Conservation (phyloP, 2,329 filamentous ascomycete species). For the Monosporascus sp. region DNA sequence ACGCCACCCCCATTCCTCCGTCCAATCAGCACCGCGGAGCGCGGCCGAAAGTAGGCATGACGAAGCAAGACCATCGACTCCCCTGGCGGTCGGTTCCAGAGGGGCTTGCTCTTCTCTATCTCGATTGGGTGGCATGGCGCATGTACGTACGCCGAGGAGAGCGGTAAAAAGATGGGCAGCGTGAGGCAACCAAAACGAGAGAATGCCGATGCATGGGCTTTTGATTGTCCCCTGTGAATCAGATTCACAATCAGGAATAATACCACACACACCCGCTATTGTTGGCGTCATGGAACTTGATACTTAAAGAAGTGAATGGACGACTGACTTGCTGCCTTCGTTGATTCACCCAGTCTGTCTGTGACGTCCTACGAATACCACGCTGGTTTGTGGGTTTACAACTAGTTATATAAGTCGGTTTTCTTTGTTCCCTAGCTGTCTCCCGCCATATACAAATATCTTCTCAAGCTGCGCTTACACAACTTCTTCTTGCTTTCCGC, state of each 20-base stretch:
- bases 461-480: not conserved
- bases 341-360: not conserved
- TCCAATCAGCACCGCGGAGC: not conserved
- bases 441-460: not conserved
- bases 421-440: not conserved
- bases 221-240: no score
- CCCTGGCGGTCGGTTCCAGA: not conserved
- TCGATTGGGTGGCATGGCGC: not conserved
- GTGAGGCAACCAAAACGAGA: not conserved
- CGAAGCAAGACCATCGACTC: not conserved
- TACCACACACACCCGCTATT: not conserved
- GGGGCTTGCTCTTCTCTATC: not conserved
- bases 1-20: not conserved
- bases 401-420: not conserved
- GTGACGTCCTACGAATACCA: not conserved
- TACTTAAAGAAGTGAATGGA: not conserved
- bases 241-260: no score
- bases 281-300: not conserved
- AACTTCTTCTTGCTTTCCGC: not conserved
- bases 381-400: not conserved
- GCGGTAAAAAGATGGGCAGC: not conserved
- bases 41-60: not conserved
- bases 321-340: not conserved
- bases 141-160: not conserved
- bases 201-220: no score